Conservation (phyloP, 2,329 filamentous ascomycete species). For the Ceratocystis lukuohia region DNA sequence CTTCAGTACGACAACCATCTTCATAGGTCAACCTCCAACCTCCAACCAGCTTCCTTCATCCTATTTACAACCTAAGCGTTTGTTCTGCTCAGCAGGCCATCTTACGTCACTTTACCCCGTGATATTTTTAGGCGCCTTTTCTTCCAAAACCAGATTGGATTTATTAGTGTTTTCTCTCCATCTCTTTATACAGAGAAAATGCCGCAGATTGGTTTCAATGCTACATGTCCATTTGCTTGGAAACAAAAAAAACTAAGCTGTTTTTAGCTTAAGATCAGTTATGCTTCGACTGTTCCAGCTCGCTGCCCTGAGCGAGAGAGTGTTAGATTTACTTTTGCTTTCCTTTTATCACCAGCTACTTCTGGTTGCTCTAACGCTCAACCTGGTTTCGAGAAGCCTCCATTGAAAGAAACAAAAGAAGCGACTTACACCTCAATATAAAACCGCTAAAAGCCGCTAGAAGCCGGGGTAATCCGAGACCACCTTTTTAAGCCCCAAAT, state of each 20-base stretch:
- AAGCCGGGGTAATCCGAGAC: neutral
- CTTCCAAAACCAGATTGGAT: neutral
- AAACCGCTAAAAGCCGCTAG: neutral
- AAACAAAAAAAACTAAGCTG: neutral
- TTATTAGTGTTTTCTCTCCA: neutral
- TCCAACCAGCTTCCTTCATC: neutral
- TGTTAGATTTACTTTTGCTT: neutral
- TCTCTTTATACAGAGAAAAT: neutral
- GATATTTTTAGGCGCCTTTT: constrained; percentile 1
- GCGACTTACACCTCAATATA: neutral
- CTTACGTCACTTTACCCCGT: constrained; percentile 1
- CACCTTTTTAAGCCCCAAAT: neutral
- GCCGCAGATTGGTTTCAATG: neutral
- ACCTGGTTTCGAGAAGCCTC: neutral
- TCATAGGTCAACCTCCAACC: neutral
- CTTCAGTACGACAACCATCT: too few relatives aligned
- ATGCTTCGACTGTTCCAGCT: neutral
- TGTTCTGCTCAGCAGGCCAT: neutral
- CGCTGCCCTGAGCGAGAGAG: neutral
- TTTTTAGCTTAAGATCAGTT: neutral
- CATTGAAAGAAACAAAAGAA: neutral
- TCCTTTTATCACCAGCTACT: neutral
- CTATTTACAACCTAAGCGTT: neutral
- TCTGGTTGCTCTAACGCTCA: neutral
- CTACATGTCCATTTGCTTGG: neutral